phyloP scores from a whole-genome alignment of 305 asterid species.

The Withania somnifera region DNA sequence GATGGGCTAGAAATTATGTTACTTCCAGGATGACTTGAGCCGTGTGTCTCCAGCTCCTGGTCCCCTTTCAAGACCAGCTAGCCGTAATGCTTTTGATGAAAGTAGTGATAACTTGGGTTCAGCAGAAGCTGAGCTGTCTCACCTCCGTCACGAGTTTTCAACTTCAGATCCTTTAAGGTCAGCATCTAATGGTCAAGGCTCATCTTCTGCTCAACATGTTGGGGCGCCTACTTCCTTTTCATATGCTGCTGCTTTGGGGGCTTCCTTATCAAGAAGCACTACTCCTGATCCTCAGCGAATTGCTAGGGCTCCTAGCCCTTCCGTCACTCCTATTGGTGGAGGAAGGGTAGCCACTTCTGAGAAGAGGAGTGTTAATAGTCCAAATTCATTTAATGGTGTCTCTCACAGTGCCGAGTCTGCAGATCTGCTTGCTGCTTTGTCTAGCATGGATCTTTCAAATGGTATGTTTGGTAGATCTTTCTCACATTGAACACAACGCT shows the following conservation, averaged over 20 bases:
- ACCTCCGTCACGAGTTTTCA: constrained; percentile 33
- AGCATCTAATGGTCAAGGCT: constrained; percentile 29
- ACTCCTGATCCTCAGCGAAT: constrained; percentile 72
- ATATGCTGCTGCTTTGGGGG: constrained; percentile 74
- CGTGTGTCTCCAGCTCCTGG: constrained; percentile 41
- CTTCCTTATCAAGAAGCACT: constrained; percentile 69
- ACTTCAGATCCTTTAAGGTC: constrained; percentile 32
- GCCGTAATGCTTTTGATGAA: constrained; percentile 59
- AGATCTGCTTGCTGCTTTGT: constrained; percentile 54
- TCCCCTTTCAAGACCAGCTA: constrained; percentile 66
- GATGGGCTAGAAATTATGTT: constrained; percentile 2
- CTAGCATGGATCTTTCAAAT: constrained; percentile 55
- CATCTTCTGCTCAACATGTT: constrained; percentile 38
- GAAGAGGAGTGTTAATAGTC: constrained; percentile 40
- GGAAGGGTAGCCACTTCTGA: constrained; percentile 42
- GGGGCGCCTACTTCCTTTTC: constrained; percentile 51
- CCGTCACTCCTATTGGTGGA: constrained; percentile 69
- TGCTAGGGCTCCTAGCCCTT: constrained; percentile 74
- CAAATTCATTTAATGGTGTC: constrained; percentile 38
- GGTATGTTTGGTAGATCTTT: constrained; percentile 33
- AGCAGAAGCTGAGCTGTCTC: constrained; percentile 57
- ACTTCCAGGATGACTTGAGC: constrained; percentile 55
- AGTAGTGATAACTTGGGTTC: constrained; percentile 28
- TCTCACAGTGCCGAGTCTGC: constrained; percentile 39
- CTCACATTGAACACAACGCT: constrained; percentile 27